Evolutionary conservation across 2,329 filamentous ascomycete species (phyloP), one percentile per base, ranked within the genome.

Genomic region (Aspergillus ustus): DNA sequence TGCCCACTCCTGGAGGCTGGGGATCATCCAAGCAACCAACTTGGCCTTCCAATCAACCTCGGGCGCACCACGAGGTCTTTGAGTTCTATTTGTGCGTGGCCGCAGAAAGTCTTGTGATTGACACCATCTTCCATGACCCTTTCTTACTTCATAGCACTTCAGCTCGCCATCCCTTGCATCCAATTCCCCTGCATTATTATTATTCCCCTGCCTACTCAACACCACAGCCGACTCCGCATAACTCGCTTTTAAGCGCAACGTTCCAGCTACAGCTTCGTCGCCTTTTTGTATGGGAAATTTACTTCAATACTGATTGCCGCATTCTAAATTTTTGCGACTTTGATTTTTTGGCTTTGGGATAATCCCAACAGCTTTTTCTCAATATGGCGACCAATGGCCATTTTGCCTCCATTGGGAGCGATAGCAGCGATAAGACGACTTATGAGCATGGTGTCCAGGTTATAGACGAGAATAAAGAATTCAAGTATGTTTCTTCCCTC

Each of bases 371-470:
- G 55, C 49, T n/a, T 40, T 40, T 20, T 28, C 31, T 59, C 64
- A 65, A 72, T 58, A 80, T 82, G 75, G 75, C 75, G 49, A 76
- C 72, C 51, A 82, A 82, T 68, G 80, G 78, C 49, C 80, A 82
- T 68, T 80, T 82, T 69, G 78, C 80, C 59, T 73, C 77, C 51
- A 69, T 76, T 59, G 78, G 77, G 59, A 75, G 75, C 64, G 72
- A 74, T 52, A 70, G 73, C 60, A 73, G 70, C 53, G 72, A 78
- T 55, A 72, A 72, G 62, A 70, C 70, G 34, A 72, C 72, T 43
- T 98, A 94, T 78, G 91, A 93, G 74, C 91, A 97, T 85, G 95
- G 95, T 74, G 91, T 98, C 73, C 95, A 99, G 81, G 93, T 99
- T 70, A 92, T 99, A 74, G 92, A 97, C 76, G 93, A 93, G 81